Conservation (phyloP, 352 stramenopile genomes). For the Thraustochytrium striatum region DNA sequence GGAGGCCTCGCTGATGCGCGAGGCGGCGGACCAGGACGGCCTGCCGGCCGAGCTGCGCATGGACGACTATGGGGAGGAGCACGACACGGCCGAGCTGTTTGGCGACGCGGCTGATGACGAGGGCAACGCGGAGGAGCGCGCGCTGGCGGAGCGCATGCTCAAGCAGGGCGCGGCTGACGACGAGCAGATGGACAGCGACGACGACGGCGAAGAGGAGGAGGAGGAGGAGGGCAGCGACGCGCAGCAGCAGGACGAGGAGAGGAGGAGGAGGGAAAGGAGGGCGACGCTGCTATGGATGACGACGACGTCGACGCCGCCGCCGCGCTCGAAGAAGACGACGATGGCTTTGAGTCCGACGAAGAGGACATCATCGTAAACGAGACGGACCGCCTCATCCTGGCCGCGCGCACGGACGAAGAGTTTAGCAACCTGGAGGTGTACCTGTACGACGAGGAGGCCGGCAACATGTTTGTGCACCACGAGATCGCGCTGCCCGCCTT, state of each 20-base stretch:
- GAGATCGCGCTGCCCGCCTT: constrained; percentile 98
- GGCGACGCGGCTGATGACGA: constrained; percentile 53
- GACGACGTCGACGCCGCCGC: constrained; percentile 79
- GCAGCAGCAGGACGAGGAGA: constrained; percentile 57
- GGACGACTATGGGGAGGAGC: constrained; percentile 57
- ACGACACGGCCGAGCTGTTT: constrained; percentile 51
- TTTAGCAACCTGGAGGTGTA: constrained; percentile 97
- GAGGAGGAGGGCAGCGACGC: constrained; percentile 46
- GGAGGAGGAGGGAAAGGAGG: constrained; percentile 56
- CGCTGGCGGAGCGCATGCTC: neutral
- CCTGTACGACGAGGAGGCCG: constrained; percentile 93
- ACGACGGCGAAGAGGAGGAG: constrained; percentile 54
- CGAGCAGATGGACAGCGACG: constrained; percentile 45
- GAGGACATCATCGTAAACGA: constrained; percentile 88
- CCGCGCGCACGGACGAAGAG: constrained; percentile 92
- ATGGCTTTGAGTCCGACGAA: constrained; percentile 51
- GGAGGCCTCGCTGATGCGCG: constrained; percentile 18
- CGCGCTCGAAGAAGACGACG: constrained; percentile 59
- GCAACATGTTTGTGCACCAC: constrained; percentile 98
- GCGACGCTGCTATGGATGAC: constrained; percentile 72
- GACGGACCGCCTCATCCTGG: constrained; percentile 88
- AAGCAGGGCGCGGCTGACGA: neutral
- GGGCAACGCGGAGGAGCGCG: constrained; percentile 60
- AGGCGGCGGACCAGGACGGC: constrained; percentile 44
- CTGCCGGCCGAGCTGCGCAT: constrained; percentile 50